A percentile compares a stretch with the other conserved stretches of the same genome.
Evolutionary conservation across 2,329 filamentous ascomycete genomes (phyloP).

Genomic region (Trichoderma atrobrunneum): DNA sequence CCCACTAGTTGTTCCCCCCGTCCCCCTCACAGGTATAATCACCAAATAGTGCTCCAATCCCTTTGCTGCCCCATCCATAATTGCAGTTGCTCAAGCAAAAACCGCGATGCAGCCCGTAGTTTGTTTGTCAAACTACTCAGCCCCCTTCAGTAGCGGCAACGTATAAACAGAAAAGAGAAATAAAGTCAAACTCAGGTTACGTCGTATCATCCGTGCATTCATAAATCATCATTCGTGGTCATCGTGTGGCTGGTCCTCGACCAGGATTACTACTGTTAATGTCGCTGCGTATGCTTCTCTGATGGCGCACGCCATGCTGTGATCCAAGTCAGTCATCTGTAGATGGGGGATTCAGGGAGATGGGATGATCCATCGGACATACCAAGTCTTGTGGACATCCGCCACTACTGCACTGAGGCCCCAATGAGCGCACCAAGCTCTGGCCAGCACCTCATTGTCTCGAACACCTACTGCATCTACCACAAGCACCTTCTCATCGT

Average conservation of each 20-base stretch:
- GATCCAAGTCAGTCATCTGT: constrained; percentile 18
- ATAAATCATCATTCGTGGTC: constrained; percentile 39
- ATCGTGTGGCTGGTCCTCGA: constrained; percentile 50
- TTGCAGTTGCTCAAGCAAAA: background rate
- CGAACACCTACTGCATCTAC: constrained; percentile 70
- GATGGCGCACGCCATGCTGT: constrained; percentile 68
- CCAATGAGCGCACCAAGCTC: constrained; percentile 76
- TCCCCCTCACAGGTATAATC: background rate
- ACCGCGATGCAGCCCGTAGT: background rate
- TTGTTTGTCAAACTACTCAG: background rate
- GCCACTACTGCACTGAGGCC: constrained; percentile 69
- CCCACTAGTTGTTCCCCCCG: background rate
- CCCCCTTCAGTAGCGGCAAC: background rate
- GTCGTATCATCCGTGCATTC: constrained; percentile 10
- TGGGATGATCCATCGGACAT: constrained; percentile 30
- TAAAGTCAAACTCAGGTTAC: background rate
- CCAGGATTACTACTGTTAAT: constrained; percentile 68
- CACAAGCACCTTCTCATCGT: constrained; percentile 65
- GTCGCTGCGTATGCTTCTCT: constrained; percentile 73
- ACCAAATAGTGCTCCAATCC: background rate
- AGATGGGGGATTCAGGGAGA: background rate
- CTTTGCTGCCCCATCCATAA: background rate
- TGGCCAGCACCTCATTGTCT: constrained; percentile 73
- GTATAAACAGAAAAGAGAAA: constrained; percentile 10
- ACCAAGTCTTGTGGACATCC: constrained; percentile 67